Evolutionary conservation across 1,139 yeast genomes (phyloP), one percentile per base, ranked within the genome.

Genomic region (Debaryomycetaceae sp.): DNA sequence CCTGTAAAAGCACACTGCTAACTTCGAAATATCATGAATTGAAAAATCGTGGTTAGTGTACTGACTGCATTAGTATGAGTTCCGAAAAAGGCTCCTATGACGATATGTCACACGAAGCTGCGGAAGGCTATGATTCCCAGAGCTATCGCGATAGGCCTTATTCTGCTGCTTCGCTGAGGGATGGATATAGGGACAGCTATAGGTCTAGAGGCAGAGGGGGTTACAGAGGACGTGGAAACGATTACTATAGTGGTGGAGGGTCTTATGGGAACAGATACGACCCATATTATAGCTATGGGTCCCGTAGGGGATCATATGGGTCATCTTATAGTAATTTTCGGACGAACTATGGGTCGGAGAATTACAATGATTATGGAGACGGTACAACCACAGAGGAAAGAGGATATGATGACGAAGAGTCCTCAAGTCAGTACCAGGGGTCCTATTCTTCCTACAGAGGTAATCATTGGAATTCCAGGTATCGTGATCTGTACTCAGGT

Each of bases 121-220:
- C 41, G 2, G 43, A 42, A 6, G 42, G 41, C 22, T 43, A 43
- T 36, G 23, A 41, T 11, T 41, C 38, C 5, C 30, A 36, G 5
- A 43, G 45, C 5, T 47, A 45, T 34, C 42, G 40, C 6, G 48
- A 45, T 33, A 43, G 40, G 6, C 41, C 40, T 6, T 40, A 43
- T 13, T 38, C 42, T 34, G 41, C 41, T 13, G 38, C 42, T 20
- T 35, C 39, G 11, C 31, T 27, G 31, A 27, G 31, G 4, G 31
- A 27, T 7, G 31, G 31, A 17, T 45, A 42, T 34, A 40, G 59
- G 35, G 53, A 55, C 6, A 48, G 50, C 22, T 43, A 47, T 35
- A 43, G 58, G 40, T 48, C 49, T 3, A 44, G 54, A 34, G 49
- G 48, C 23, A 44, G 56, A 38, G 51, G 54, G 8, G 41, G 44